These are phyloP conservation scores for Colletotrichum paranaense DNA, from an alignment of 2,329 filamentous ascomycete species.

Conservation along the genomic window DNA sequence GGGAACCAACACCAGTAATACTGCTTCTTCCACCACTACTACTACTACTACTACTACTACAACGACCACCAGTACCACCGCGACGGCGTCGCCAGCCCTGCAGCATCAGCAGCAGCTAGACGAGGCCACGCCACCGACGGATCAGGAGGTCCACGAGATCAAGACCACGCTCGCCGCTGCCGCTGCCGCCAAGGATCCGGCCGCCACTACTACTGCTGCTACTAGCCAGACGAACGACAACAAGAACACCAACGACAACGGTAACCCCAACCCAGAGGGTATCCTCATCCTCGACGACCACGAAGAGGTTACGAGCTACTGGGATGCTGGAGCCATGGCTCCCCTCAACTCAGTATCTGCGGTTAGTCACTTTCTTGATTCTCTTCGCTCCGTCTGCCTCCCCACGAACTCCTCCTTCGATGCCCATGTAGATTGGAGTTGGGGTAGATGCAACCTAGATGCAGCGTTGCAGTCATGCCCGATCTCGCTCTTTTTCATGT, in stretches of 20 bases:
- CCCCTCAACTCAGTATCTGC: conserved; percentile 64
- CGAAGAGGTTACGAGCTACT: conserved; percentile 61
- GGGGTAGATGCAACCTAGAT: conserved; percentile 3
- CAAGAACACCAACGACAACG: background rate
- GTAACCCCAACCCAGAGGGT: background rate
- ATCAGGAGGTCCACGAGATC: conserved; percentile 36
- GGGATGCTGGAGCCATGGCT: conserved; percentile 68
- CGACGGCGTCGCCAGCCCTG: conserved; percentile 25
- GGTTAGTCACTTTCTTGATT: conserved; percentile 54
- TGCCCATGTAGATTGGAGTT: background rate
- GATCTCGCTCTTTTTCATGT: background rate
- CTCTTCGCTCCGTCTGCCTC: background rate
- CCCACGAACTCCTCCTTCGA: background rate
- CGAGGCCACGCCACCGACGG: conserved; percentile 29
- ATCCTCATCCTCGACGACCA: conserved; percentile 27
- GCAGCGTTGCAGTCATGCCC: background rate
- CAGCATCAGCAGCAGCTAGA: conserved; percentile 18
- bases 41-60: too few species aligned
- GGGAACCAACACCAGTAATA: conserved; percentile 1
- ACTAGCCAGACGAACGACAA: conserved; percentile 34
- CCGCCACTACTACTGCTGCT: conserved; percentile 25
- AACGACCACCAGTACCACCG: background rate
- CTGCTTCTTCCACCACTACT: too few species aligned
- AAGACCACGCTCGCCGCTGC: conserved; percentile 33
- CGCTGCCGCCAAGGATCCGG: conserved; percentile 32